Percentiles rank a stretch among this genome's conserved stretches.
phyloP scores from a whole-genome alignment of 2,329 filamentous ascomycete genomes.

The Xylariaceae sp. region DNA sequence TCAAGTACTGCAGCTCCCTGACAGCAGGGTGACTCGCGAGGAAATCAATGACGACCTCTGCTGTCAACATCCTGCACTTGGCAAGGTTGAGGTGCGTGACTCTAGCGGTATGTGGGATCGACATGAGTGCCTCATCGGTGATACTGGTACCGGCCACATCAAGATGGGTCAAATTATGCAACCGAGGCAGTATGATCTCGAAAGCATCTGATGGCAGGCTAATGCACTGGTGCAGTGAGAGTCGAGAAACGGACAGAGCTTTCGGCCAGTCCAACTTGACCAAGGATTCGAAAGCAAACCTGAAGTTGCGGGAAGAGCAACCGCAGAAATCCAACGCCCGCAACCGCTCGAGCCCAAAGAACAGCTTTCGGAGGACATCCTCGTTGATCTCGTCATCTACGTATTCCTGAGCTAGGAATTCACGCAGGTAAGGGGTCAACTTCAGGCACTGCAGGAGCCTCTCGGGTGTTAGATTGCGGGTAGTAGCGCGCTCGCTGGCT shows the following conservation, averaged over 20 bases:
- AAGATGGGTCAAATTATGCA: constrained; percentile 63
- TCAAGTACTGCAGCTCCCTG: constrained; percentile 60
- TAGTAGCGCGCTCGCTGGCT: constrained; percentile 65
- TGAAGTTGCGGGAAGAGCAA: constrained; percentile 62
- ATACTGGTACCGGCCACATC: constrained; percentile 74
- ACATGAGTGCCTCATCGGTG: constrained; percentile 61
- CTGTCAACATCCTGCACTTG: constrained; percentile 64
- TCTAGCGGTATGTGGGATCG: constrained; percentile 62
- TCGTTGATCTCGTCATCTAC: constrained; percentile 66
- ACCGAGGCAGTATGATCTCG: constrained; percentile 62
- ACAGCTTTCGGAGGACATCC: constrained; percentile 62
- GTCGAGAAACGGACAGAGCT: constrained; percentile 51
- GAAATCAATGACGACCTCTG: constrained; percentile 61
- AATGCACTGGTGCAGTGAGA: constrained; percentile 74
- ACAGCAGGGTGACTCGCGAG: constrained; percentile 64
- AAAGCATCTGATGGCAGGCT: constrained; percentile 61
- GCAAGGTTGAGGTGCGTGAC: constrained; percentile 73
- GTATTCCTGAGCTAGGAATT: constrained; percentile 75
- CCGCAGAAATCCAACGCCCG: constrained; percentile 70
- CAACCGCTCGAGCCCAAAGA: constrained; percentile 57
- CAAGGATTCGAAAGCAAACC: constrained; percentile 52
- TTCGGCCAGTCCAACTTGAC: constrained; percentile 46
- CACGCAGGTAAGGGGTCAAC: constrained; percentile 64
- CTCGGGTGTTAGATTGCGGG: constrained; percentile 66
- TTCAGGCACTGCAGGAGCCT: constrained; percentile 66